Percentiles rank a stretch among this genome's conserved stretches.
Conservation (phyloP, 495 filamentous ascomycete species). For the Aspergillus olivimuriae region DNA sequence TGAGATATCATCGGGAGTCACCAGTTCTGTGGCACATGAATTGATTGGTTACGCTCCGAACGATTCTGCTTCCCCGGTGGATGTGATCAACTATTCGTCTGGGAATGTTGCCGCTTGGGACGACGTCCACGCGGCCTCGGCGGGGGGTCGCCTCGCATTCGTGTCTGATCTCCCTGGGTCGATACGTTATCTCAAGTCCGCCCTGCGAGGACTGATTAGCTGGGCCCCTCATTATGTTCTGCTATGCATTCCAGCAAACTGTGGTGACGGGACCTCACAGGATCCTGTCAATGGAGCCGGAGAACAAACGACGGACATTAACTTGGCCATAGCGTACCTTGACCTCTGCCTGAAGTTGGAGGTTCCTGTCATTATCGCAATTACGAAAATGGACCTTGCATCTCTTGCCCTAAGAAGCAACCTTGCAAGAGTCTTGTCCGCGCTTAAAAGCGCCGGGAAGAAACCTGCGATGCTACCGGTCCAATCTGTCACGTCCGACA, state of each 20-base stretch:
- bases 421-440: conserved; percentile 66
- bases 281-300: conserved; percentile 45
- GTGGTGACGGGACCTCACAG: conserved; percentile 41
- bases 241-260: conserved; percentile 81
- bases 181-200: conserved; percentile 79
- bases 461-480: conserved; percentile 60
- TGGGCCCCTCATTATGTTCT: conserved; percentile 95
- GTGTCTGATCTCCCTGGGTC: conserved; percentile 88
- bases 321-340: conserved; percentile 74
- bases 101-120: conserved; percentile 88
- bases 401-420: conserved; percentile 64
- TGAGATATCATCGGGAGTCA: conserved; percentile 84
- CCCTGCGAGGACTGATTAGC: conserved; percentile 78
- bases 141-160: conserved; percentile 71
- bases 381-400: conserved; percentile 89
- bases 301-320: conserved; percentile 49
- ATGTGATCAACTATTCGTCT: conserved; percentile 80
- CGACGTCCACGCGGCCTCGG: conserved; percentile 78
- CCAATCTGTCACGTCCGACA: conserved; percentile 32
- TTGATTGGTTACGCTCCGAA: conserved; percentile 68
- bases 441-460: conserved; percentile 66
- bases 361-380: conserved; percentile 67
- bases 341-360: conserved; percentile 75
- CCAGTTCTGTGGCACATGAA: conserved; percentile 89
- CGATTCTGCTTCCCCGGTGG: conserved; percentile 20